Base-by-base conservation (phyloP, 768 basidiomycete species). In the Agaricus sinodeliciosus region DNA sequence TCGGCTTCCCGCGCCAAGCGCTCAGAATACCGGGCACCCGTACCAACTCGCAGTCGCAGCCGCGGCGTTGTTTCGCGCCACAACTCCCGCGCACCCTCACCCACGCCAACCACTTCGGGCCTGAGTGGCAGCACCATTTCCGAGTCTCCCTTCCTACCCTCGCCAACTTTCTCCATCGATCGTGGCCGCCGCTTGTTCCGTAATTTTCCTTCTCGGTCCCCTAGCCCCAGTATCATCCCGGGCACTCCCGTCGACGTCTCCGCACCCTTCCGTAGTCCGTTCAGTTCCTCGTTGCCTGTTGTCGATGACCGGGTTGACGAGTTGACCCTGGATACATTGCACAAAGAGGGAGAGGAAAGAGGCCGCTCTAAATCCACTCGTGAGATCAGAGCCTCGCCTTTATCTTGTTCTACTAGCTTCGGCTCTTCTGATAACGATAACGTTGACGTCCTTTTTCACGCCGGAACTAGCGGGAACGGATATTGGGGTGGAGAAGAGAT, bases 21-120 rank as follows among this genome's bases (percentile, higher is more conserved):
- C 27, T 80, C 81, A 3, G 62, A 74, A 27, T 82, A 79, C 11
- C 68, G 78, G n/a, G 69, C 73, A 1, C 78, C 79, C 9, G 63
- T 69, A 13, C 63, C 68, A 13, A 53, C 19, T 72, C 63, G 71
- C 39, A 70, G 71, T n/a, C 57, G 55, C 11, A 71, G 73, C 39
- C 69, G 75, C 34, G 74, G 74, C 55, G 60, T 65, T 9, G 60
- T 65, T 12, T 78, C 77, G 9, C 66, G 73, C 37, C 67, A 63
- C 12, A 63, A 70, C 2, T 70, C 62, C 36, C 61, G 60, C 7
- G 54, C 57, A 2, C 63, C 64, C 6, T 64, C 69, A 11, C 55
- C 57, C n/a, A 19, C 51, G 15, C 55, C 57, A 11, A 27, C 51
- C n/a, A 37, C 22, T 25, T 51, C 43, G 13, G 50, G 34, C 12